Evolutionary conservation across 1,284 basidiomycete species (phyloP).

Genomic region (Puccinia hordei): DNA sequence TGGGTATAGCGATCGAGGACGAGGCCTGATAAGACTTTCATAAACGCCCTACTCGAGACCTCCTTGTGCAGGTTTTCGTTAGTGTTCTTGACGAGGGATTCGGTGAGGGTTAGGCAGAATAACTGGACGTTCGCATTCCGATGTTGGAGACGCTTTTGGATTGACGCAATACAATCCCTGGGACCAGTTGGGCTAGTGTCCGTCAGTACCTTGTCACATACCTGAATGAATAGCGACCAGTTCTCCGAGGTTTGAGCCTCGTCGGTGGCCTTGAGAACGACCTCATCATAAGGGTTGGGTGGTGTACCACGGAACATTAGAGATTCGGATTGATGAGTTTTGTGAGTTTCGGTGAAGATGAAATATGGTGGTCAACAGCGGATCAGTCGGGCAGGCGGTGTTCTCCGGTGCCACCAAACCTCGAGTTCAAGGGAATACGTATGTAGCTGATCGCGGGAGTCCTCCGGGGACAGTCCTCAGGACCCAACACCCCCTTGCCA

Average conservation of each 20-base stretch:
- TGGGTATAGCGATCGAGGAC: conserved; percentile 87
- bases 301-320: conserved; percentile 61
- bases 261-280: conserved; percentile 90
- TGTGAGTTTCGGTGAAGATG: too few species aligned
- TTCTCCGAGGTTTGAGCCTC: conserved; percentile 91
- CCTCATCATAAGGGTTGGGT: conserved; percentile 84
- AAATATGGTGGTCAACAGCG: too few species aligned
- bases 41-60: conserved; percentile 85
- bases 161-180: conserved; percentile 65
- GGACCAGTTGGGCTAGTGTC: conserved; percentile 58
- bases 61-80: conserved; percentile 78
- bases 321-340: background rate
- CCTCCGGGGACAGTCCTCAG: too few species aligned
- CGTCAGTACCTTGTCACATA: conserved; percentile 94
- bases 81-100: conserved; percentile 86
- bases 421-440: too few species aligned
- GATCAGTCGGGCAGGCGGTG: too few species aligned
- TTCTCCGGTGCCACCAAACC: too few species aligned
- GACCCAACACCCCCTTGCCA: too few species aligned
- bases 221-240: conserved; percentile 89
- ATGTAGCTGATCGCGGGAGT: too few species aligned
- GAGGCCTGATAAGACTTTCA: conserved; percentile 79
- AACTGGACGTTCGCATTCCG: conserved; percentile 95
- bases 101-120: conserved; percentile 80
- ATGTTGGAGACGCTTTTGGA: conserved; percentile 88